Base-by-base conservation (phyloP, 345 rosid genomes). In the Aquilaria sinensis region DNA sequence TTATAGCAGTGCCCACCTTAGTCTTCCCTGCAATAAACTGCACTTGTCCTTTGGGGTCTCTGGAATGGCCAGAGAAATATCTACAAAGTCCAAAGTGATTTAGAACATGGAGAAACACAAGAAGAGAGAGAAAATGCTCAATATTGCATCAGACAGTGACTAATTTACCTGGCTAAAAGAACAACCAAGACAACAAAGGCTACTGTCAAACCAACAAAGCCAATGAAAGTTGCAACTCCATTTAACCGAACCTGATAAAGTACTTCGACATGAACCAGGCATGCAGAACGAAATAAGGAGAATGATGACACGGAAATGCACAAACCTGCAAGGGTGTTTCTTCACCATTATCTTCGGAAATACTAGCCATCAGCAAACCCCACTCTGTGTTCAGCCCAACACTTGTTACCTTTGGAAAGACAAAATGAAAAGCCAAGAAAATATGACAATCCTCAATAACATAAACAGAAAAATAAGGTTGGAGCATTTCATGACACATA, bases 301-400 rank as follows among this genome's bases (percentile, higher is more conserved):
- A 29, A 50, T 7, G 47, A 51, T 16, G 41, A 23, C 56, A 60
- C 33, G 33, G 53, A 41, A 53, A 62, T 32, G 53, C 57, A 32
- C 30, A 63, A 64, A 65, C 99, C 92, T 91, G 99, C 86, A 95
- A 80, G 6, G 97, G 99, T 43, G 99, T 95, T 82, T 95, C 99
- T 85, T 88, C 99, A 31, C 96, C 99, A 66, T 80, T 85, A 74
- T 95, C 99, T 77, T 95, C 99, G 5, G 99, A 91, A 60, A 95
- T 83, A 64, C 96, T 95, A 64, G 96, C 89, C 99, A 95, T 91
- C 58, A 89, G 85, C 73, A 95, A 70, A 46, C 99, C 99, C 99
- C 99, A 95, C 64, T 95, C 99, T 51, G 99, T 95, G 77, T 89
- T 84, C 53, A 78, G 82, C 51, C 99, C 99, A 37, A 95, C 99